Conservation (phyloP, 208 protist genomes). For the Wallacemonas sp. region DNA sequence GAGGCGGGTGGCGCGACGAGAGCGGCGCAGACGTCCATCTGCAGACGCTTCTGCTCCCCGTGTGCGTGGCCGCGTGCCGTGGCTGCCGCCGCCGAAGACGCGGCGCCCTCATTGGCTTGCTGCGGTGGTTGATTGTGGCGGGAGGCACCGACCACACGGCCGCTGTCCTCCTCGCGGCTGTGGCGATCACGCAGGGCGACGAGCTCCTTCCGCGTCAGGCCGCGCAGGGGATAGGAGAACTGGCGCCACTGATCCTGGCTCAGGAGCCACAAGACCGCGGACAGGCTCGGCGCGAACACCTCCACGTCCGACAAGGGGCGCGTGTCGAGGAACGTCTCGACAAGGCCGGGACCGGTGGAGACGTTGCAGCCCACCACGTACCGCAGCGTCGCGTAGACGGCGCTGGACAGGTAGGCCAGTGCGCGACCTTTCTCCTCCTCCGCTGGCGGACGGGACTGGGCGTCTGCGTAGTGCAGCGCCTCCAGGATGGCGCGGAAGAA, state of each 20-base stretch:
- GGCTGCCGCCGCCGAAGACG: background rate
- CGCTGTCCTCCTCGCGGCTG: conserved; percentile 17
- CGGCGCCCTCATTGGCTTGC: background rate
- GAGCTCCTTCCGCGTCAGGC: conserved; percentile 43
- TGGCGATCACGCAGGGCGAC: conserved; percentile 26
- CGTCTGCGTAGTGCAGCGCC: conserved; percentile 77
- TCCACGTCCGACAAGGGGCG: conserved; percentile 41
- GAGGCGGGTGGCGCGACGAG: conserved; percentile 37
- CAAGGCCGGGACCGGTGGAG: conserved; percentile 21
- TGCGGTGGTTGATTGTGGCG: no score
- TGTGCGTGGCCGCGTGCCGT: background rate
- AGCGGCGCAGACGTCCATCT: conserved; percentile 55
- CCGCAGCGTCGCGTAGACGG: conserved; percentile 65
- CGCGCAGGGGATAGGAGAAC: conserved; percentile 55
- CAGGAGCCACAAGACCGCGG: conserved; percentile 76
- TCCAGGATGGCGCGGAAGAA: conserved; percentile 72
- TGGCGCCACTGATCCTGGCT: conserved; percentile 31
- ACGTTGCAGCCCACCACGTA: conserved; percentile 85
- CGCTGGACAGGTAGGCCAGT: conserved; percentile 58
- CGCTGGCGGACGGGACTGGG: conserved; percentile 58
- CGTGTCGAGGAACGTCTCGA: conserved; percentile 75
- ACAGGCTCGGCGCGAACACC: conserved; percentile 56
- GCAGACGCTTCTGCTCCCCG: conserved; percentile 15
- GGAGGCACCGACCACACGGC: no score
- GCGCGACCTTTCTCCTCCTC: conserved; percentile 73